phyloP scores from a whole-genome alignment of 495 filamentous ascomycete species.

The Hypoxylon subgilvum region DNA sequence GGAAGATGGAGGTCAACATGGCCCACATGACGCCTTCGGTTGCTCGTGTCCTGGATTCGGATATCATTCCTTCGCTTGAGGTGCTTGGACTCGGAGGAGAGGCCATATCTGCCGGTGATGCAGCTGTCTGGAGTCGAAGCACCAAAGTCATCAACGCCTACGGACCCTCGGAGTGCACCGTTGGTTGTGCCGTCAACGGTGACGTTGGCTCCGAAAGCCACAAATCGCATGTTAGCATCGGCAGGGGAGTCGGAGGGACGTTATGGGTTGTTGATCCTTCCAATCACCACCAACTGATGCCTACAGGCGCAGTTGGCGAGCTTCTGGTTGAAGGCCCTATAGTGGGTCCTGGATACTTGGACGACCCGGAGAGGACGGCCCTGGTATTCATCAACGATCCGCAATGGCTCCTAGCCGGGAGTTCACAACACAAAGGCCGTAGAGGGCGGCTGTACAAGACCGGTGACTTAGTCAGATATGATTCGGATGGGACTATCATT shows the following conservation, averaged over 20 bases:
- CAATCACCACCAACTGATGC: slow-evolving; percentile 59
- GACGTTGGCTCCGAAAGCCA: slow-evolving; percentile 39
- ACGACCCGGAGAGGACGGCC: slow-evolving; percentile 50
- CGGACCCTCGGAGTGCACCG: slow-evolving; percentile 62
- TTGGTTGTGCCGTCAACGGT: slow-evolving; percentile 54
- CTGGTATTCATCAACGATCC: slow-evolving; percentile 58
- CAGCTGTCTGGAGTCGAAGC: slow-evolving; percentile 45
- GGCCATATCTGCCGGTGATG: slow-evolving; percentile 46
- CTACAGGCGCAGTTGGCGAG: slow-evolving; percentile 66
- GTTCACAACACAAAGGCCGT: slow-evolving; percentile 46
- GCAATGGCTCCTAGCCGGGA: slow-evolving; percentile 54
- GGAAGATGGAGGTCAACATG: slow-evolving; percentile 47
- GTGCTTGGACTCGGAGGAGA: slow-evolving; percentile 52
- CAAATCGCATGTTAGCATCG: slow-evolving; percentile 47
- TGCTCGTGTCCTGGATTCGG: slow-evolving; percentile 55
- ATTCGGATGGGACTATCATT: slow-evolving; percentile 62
- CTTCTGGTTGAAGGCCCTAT: slow-evolving; percentile 66
- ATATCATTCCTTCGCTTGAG: slow-evolving; percentile 46
- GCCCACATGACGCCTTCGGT: slow-evolving; percentile 61
- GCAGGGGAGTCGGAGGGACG: slow-evolving; percentile 50
- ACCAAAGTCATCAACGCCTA: slow-evolving; percentile 61
- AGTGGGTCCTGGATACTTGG: slow-evolving; percentile 58
- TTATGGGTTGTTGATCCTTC: slow-evolving; percentile 64
- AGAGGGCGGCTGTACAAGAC: slow-evolving; percentile 69
- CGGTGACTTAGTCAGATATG: slow-evolving; percentile 67